Evolutionary conservation across 2,329 filamentous ascomycete species (phyloP).

Genomic region (Aaosphaeria pasadenensis): DNA sequence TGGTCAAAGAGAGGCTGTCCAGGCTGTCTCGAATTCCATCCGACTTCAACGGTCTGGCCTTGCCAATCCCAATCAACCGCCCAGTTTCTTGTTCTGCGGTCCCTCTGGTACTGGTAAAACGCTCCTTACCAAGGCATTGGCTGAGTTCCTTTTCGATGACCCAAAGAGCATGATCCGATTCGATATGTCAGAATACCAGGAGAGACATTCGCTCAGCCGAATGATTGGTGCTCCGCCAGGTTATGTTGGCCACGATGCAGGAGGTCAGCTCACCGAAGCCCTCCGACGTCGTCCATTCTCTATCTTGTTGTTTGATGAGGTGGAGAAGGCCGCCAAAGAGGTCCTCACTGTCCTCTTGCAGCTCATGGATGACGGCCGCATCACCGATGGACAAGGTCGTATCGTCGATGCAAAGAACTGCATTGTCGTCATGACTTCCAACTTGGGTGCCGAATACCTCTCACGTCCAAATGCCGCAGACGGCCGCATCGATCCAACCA

Average conservation of each 20-base stretch:
- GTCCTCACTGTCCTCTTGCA: slow-evolving; percentile 95
- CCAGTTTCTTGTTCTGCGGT: slow-evolving; percentile 98
- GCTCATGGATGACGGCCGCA: slow-evolving; percentile 98
- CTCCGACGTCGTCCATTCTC: slow-evolving; percentile 95
- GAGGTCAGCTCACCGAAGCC: slow-evolving; percentile 92
- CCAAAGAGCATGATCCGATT: slow-evolving; percentile 97
- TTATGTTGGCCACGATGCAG: slow-evolving; percentile 94
- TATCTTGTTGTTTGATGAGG: slow-evolving; percentile 95
- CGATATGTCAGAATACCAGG: slow-evolving; percentile 99
- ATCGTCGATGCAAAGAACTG: slow-evolving; percentile 95
- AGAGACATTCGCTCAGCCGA: slow-evolving; percentile 88
- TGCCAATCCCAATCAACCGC: slow-evolving; percentile 92
- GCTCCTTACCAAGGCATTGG: slow-evolving; percentile 90
- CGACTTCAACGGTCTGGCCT: slow-evolving; percentile 92
- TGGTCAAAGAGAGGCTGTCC: slow-evolving; percentile 90
- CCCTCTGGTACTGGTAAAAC: slow-evolving; percentile 98
- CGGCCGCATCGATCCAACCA: slow-evolving; percentile 81
- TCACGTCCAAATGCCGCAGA: slow-evolving; percentile 72
- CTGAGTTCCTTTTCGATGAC: slow-evolving; percentile 97
- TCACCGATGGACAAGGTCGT: slow-evolving; percentile 95
- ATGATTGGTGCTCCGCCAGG: slow-evolving; percentile 98
- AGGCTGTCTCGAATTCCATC: slow-evolving; percentile 92
- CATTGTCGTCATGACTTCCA: slow-evolving; percentile 99
- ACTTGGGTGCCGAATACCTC: slow-evolving; percentile 93
- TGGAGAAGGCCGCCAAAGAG: slow-evolving; percentile 98